Percentiles rank a stretch among this genome's conserved stretches.
phyloP scores from a whole-genome alignment of 164 flowering plant species.

The Tinospora cordifolia region DNA sequence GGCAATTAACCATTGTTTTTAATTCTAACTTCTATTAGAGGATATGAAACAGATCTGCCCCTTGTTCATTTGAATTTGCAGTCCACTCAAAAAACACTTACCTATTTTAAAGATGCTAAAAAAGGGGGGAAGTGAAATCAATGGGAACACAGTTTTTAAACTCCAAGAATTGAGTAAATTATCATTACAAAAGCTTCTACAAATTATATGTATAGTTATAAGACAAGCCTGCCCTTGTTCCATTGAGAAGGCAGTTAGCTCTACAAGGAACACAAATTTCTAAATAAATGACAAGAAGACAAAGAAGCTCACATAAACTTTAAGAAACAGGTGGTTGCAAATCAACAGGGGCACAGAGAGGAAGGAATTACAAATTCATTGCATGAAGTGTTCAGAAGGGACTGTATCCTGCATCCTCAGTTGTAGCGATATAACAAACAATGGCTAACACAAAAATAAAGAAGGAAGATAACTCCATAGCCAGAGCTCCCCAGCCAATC shows the following conservation, averaged over 20 bases:
- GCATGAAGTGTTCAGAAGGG: slow-evolving; percentile 29
- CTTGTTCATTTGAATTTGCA: too few relatives aligned
- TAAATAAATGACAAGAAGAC: not conserved
- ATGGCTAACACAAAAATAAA: slow-evolving; percentile 52
- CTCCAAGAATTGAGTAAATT: too few relatives aligned
- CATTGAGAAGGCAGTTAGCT: not conserved
- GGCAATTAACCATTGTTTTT: too few relatives aligned
- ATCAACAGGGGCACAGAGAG: not conserved
- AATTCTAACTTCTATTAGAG: too few relatives aligned
- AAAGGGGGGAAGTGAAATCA: too few relatives aligned
- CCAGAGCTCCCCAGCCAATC: slow-evolving; percentile 88
- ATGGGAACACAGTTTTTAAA: too few relatives aligned
- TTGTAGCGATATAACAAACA: slow-evolving; percentile 42
- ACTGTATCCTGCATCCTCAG: slow-evolving; percentile 41
- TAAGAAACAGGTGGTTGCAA: too few relatives aligned
- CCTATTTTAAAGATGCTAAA: too few relatives aligned
- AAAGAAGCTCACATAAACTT: not conserved
- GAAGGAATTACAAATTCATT: not conserved
- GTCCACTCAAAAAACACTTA: too few relatives aligned
- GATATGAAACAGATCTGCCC: too few relatives aligned
- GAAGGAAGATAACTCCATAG: slow-evolving; percentile 79
- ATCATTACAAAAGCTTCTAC: too few relatives aligned
- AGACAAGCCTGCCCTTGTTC: not conserved
- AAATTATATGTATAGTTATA: not conserved
- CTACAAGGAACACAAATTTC: not conserved